Evolutionary conservation across 352 stramenopile species (phyloP).

Genomic region (Globisporangium polare): DNA sequence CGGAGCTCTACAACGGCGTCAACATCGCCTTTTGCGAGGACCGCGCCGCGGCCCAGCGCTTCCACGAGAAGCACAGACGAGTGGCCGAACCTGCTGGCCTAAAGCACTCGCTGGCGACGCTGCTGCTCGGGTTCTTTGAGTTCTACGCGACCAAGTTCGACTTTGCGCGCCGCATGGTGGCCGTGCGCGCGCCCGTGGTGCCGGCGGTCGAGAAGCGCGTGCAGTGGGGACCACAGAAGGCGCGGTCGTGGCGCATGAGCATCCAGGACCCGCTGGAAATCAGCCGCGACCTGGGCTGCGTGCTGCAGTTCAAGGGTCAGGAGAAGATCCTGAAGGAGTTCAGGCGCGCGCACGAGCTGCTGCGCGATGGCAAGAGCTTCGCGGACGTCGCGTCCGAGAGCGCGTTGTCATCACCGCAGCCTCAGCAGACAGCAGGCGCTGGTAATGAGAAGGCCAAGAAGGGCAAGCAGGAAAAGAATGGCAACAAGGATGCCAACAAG

Average conservation of each 20-base stretch:
- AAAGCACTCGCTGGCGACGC: constrained; percentile 41
- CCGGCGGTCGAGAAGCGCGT: constrained; percentile 26
- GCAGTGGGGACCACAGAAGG: constrained; percentile 43
- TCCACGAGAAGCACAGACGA: constrained; percentile 25
- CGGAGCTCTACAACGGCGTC: constrained; percentile 41
- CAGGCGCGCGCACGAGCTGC: constrained; percentile 45
- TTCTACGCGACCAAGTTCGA: constrained; percentile 98
- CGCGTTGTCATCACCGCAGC: too few species aligned
- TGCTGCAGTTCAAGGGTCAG: constrained; percentile 67
- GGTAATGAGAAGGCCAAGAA: neutral
- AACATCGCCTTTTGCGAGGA: constrained; percentile 77
- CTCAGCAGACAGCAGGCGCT: constrained; percentile 4
- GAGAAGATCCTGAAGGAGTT: constrained; percentile 62
- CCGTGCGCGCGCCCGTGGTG: constrained; percentile 66
- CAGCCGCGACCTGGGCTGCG: constrained; percentile 72
- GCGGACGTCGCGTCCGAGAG: constrained; percentile 24
- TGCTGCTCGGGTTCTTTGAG: constrained; percentile 95
- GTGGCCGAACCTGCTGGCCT: neutral
- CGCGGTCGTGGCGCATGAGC: constrained; percentile 78
- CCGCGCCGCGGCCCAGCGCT: constrained; percentile 29
- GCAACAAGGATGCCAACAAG: constrained; percentile 22
- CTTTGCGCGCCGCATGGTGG: constrained; percentile 92
- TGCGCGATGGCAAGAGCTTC: constrained; percentile 51
- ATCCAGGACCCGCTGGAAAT: constrained; percentile 84
- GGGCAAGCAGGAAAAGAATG: constrained; percentile 7